phyloP scores from a whole-genome alignment of 805 yeast genomes.

The Kodamaea neixiangensis region DNA sequence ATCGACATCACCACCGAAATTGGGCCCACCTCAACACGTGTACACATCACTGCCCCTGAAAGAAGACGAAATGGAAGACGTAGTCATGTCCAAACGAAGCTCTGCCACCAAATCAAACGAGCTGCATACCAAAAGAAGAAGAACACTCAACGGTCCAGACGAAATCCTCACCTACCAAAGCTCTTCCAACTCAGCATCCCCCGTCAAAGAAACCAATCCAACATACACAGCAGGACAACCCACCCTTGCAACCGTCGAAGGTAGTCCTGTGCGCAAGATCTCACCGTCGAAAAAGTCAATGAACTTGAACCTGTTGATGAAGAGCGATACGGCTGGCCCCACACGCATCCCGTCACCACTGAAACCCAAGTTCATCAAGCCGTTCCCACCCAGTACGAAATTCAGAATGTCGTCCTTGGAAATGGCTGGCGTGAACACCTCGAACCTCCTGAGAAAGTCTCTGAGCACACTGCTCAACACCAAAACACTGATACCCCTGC shows the following conservation, averaged over 20 bases:
- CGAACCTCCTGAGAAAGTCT: slow-evolving; percentile 9
- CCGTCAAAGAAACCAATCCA: not conserved
- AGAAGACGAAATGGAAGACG: slow-evolving; percentile 1
- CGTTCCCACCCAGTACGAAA: slow-evolving; percentile 26
- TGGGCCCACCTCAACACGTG: not conserved
- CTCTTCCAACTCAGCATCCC: slow-evolving; percentile 3
- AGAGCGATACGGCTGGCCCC: slow-evolving; percentile 13
- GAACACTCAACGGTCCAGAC: slow-evolving; percentile 45
- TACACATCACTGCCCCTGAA: slow-evolving; percentile 1
- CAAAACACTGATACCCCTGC: slow-evolving; percentile 14
- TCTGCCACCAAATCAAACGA: not conserved
- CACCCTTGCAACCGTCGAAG: slow-evolving; percentile 2
- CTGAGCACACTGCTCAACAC: slow-evolving; percentile 15
- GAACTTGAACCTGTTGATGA: slow-evolving; percentile 36
- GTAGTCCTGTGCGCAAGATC: slow-evolving; percentile 22
- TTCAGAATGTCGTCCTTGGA: slow-evolving; percentile 33
- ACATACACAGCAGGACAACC: not conserved
- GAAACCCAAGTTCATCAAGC: slow-evolving; percentile 22
- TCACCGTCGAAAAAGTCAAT: slow-evolving; percentile 44
- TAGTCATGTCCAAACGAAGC: not conserved
- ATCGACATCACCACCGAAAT: not conserved
- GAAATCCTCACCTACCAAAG: slow-evolving; percentile 21
- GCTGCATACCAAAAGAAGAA: slow-evolving; percentile 29
- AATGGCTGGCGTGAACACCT: slow-evolving; percentile 31
- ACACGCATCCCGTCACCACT: slow-evolving; percentile 2